Evolutionary conservation across 1,284 basidiomycete genomes (phyloP), one percentile per base, ranked within the genome.

Genomic region (Cystobasidium slooffiae): DNA sequence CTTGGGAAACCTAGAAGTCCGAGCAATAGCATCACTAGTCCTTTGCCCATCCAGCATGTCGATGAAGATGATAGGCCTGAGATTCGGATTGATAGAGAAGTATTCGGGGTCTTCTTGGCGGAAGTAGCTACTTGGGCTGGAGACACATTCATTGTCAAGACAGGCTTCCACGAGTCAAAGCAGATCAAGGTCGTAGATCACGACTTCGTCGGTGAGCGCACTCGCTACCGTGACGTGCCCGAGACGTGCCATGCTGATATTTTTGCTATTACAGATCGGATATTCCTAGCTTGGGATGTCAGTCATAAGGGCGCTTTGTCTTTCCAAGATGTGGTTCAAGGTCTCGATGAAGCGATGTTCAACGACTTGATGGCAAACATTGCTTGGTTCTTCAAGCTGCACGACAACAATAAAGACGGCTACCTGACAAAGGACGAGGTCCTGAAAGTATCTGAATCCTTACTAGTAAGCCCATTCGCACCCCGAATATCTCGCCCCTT

Each of bases 291-390:
- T 80, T 97, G 95, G 94, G 94, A 97, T 83, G 86, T 84, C 2
- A 87, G 89, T 47, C 88, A 87, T 81, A 85, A 87, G 76, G 94
- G 94, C 0, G 90, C 93, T 1, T 83, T 97, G 61, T 93, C 92
- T 0, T 88, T 93, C 84, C 81, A 97, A 90, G 94, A 99, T 81
- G 86, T 99, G 39, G 90, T 99, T 7, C 87, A 86, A 49, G 97
- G 96, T 0, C 84, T 99, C 56, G 90, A 97, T 79, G 89, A 90
- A 14, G 91, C 97, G 72, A 93, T 98, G 88, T 92, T 93, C 83
- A 95, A 93, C 77, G 97, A 97, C 81, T 85, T 99, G 76, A 97
- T 98, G 93, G 92, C 94, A 76, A 96, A 93, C 79, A 97, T 98
- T 79, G 92, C 97, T 82, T 98, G 96, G 94, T 96, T 99, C 84